phyloP scores from a whole-genome alignment of 2,329 filamentous ascomycete genomes.

The Orbilia blumenaviensis region DNA sequence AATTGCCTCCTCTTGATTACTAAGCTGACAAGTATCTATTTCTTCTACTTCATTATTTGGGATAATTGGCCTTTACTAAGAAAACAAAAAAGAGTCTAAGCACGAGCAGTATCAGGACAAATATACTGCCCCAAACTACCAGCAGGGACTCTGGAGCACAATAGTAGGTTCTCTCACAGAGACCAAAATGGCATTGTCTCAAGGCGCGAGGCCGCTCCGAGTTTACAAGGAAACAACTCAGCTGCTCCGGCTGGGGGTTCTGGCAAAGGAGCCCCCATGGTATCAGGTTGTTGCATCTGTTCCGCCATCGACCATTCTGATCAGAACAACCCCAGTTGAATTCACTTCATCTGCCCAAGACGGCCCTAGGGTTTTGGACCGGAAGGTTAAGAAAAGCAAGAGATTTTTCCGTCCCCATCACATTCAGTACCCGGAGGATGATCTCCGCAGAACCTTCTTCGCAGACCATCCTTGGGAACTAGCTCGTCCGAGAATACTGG shows the following conservation, averaged over 20 bases:
- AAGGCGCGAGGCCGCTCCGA: conserved; percentile 61
- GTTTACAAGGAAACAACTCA: conserved; percentile 67
- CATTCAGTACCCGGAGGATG: conserved; percentile 84
- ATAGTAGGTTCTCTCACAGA: too few species aligned
- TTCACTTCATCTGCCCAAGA: conserved; percentile 60
- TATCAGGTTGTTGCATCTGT: conserved; percentile 67
- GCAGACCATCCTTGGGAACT: conserved; percentile 97
- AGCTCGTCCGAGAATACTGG: conserved; percentile 81
- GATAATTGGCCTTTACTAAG: too few species aligned
- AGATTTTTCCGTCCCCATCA: conserved; percentile 78
- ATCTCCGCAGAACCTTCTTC: conserved; percentile 82
- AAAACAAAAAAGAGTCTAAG: too few species aligned
- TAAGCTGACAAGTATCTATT: too few species aligned
- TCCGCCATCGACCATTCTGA: conserved; percentile 70
- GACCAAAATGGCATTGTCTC: conserved; percentile 61
- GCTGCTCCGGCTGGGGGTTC: conserved; percentile 63
- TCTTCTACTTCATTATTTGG: too few species aligned
- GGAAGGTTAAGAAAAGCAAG: conserved; percentile 64
- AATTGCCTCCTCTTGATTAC: too few species aligned
- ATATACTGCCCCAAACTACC: neutral
- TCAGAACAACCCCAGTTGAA: conserved; percentile 67
- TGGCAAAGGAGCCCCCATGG: conserved; percentile 66
- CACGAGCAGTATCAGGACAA: neutral
- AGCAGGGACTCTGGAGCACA: too few species aligned
- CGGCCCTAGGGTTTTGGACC: conserved; percentile 60